Percentiles rank a stretch among this genome's conserved stretches.
These are phyloP conservation scores for Pyricularia sp. DNA, from an alignment of 2,329 filamentous ascomycete genomes.

Conservation along the genomic window DNA sequence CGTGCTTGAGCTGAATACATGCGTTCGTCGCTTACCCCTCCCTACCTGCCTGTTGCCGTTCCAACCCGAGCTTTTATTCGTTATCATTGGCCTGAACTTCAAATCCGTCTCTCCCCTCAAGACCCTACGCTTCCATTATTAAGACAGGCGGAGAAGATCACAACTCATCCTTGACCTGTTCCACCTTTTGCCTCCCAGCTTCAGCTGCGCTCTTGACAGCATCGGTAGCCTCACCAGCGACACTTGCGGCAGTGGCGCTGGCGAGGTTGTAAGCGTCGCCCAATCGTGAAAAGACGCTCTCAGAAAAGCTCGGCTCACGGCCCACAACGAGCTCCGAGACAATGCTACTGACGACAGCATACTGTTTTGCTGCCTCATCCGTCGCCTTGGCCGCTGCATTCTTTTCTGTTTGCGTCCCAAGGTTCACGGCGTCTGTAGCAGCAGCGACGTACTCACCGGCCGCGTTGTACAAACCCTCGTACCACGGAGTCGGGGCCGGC, in stretches of 20 bases:
- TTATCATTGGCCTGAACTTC: neutral
- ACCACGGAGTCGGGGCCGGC: constrained; percentile 50
- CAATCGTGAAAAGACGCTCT: constrained; percentile 67
- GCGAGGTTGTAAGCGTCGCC: constrained; percentile 64
- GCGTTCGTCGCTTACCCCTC: neutral
- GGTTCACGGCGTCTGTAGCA: constrained; percentile 37
- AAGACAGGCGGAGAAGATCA: constrained; percentile 14
- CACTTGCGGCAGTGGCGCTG: constrained; percentile 35
- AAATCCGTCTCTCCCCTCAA: neutral
- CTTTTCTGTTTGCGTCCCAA: constrained; percentile 18
- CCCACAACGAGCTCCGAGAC: constrained; percentile 69
- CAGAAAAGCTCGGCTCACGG: constrained; percentile 72
- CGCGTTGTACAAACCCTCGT: constrained; percentile 32
- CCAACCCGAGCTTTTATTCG: neutral
- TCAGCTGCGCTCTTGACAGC: constrained; percentile 27
- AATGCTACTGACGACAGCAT: constrained; percentile 59
- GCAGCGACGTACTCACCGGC: constrained; percentile 49
- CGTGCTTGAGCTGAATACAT: neutral
- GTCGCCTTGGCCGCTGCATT: constrained; percentile 27
- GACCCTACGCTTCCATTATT: neutral
- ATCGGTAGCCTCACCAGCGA: constrained; percentile 30
- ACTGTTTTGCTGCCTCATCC: constrained; percentile 53
- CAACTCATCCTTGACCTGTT: constrained; percentile 30
- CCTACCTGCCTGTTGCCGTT: neutral
- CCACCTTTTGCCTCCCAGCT: constrained; percentile 5